These are phyloP conservation scores for Pythium vanterpoolii DNA, from an alignment of 352 stramenopile genomes.

Conservation along the genomic window DNA sequence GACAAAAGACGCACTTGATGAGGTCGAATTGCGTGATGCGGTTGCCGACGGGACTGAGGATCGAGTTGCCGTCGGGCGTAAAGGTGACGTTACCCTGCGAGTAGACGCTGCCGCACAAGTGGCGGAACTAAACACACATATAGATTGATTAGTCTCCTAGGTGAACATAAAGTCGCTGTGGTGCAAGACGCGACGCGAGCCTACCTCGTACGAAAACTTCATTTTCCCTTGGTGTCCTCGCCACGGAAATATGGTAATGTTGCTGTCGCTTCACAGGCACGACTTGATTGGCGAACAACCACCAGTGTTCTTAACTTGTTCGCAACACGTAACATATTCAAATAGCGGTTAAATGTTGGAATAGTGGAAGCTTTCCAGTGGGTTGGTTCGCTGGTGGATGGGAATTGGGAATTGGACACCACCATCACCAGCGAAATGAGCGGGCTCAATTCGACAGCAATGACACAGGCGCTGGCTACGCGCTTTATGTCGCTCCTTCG, in stretches of 20 bases:
- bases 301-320: slow-evolving; percentile 16
- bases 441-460: slow-evolving; percentile 22
- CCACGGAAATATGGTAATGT: slow-evolving; percentile 4
- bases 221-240: slow-evolving; percentile 29
- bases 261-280: slow-evolving; percentile 17
- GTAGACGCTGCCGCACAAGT: slow-evolving; percentile 93
- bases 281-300: slow-evolving; percentile 31
- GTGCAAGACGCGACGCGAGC: neutral
- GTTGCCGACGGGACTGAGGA: slow-evolving; percentile 92
- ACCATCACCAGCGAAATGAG: slow-evolving; percentile 1
- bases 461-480: slow-evolving; percentile 31
- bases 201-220: slow-evolving; percentile 88
- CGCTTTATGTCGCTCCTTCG: slow-evolving; percentile 75
- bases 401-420: slow-evolving; percentile 21
- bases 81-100: slow-evolving; percentile 93
- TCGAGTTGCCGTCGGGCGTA: slow-evolving; percentile 90
- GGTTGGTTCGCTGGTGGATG: slow-evolving; percentile 13
- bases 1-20: slow-evolving; percentile 71
- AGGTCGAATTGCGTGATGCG: slow-evolving; percentile 94
- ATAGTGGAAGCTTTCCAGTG: neutral
- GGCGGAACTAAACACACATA: slow-evolving; percentile 66
- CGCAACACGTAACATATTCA: no score
- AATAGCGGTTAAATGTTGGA: slow-evolving; percentile 5
- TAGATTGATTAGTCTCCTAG: neutral
- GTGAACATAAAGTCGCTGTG: neutral